Evolutionary conservation across 139 green algal species (phyloP), one percentile per base, ranked within the genome.

Genomic region (Chlorella sp.): DNA sequence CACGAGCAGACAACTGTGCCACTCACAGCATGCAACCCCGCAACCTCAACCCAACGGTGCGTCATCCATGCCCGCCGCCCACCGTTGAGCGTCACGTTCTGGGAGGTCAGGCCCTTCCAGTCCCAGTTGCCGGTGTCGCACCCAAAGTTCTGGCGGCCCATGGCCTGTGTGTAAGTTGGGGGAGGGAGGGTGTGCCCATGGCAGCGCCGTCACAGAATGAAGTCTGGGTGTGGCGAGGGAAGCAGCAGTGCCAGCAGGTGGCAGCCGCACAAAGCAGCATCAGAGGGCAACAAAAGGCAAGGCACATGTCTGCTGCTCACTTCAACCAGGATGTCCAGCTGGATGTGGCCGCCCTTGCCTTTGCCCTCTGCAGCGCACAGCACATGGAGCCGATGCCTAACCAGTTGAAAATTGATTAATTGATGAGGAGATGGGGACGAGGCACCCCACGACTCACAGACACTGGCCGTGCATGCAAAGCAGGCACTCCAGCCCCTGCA

Each of bases 301-400:
- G n/a, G 9, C 16, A 19, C 68, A 6, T 60, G 72, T 38, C 17
- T 22, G 30, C 8, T 40, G 0, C 64, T 38, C 70, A 78, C 89
- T 68, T 93, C 85, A 14, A 95, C 91, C 16, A 93, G 34, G 32
- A 95, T 81, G 73, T 93, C 89, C 62, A 95, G 82, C 26, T 81
- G 73, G 43, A 81, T 36, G 30, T 60, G 51, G 51, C 14, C 14
- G 51, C 51, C 51, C 51, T 60, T 60, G 51, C 51, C 51, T 16
- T 24, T 24, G 51, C 51, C 51, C 11, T 41, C 77, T 83, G 77
- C 77, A 56, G 24, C 46, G 11, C 46, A 60, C 51, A 60, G 14
- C 51, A 20, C 22, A 60, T 20, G 14, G 51, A 24, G 51, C 13
- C 51, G 24, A 16, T 2, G n/a, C n/a, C n/a, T n/a, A n/a, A n/a